Percentiles rank a stretch among this genome's conserved stretches.
Evolutionary conservation across 169 alveolate genomes (phyloP).

Genomic region (Plasmodium gaboni): DNA sequence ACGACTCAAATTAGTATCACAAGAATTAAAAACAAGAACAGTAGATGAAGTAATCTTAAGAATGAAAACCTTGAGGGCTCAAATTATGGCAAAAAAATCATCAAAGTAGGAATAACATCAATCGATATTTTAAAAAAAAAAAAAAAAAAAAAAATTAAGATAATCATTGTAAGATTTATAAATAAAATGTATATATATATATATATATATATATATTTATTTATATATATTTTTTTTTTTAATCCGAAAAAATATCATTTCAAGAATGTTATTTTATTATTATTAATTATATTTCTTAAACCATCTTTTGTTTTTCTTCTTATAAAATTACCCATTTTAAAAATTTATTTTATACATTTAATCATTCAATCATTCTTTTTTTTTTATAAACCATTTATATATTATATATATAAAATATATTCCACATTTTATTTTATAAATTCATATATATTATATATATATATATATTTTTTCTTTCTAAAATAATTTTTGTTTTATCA

Average conservation of each 20-base stretch:
- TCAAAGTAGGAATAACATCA: constrained; percentile 13
- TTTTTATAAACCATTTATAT: too few relatives aligned
- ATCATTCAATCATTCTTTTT: too few relatives aligned
- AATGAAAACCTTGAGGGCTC: constrained; percentile 56
- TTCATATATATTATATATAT: background rate
- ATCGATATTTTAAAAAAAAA: background rate
- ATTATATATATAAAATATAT: too few relatives aligned
- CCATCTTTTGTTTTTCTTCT: too few relatives aligned
- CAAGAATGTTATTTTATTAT: too few relatives aligned
- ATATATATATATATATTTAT: background rate
- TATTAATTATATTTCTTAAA: too few relatives aligned
- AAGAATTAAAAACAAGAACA: constrained; percentile 64
- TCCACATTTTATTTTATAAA: background rate
- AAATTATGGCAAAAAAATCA: constrained; percentile 65
- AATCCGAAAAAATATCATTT: too few relatives aligned
- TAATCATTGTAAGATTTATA: background rate
- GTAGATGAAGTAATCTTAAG: constrained; percentile 48
- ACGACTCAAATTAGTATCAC: constrained; percentile 85
- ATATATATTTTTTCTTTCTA: constrained; percentile 9
- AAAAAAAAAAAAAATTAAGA: background rate
- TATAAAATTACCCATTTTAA: too few relatives aligned
- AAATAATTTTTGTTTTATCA: constrained; percentile 15
- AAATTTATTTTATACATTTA: too few relatives aligned
- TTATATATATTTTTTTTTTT: background rate
- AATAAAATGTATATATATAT: background rate